Evolutionary conservation across 2,329 filamentous ascomycete genomes (phyloP).

Genomic region (Fusarium beomiforme): DNA sequence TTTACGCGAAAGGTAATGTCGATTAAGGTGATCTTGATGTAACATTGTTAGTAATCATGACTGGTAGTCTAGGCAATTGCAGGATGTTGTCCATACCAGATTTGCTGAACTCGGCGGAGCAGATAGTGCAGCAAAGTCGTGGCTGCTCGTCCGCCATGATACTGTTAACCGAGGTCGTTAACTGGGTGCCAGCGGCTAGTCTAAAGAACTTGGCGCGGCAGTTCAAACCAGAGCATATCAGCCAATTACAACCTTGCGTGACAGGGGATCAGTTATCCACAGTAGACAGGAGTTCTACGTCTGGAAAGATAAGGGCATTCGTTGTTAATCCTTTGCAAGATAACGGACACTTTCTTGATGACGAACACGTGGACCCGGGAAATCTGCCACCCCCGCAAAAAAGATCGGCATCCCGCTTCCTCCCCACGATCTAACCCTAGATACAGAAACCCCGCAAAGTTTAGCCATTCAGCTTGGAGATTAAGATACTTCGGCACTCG

Average conservation of each 20-base stretch:
- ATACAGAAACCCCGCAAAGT: background rate
- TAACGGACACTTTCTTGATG: background rate
- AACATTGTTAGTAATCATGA: background rate
- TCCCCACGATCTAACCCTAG: background rate
- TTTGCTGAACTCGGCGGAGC: background rate
- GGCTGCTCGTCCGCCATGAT: background rate
- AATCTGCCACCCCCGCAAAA: slow-evolving; percentile 5
- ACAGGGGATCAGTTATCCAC: too few species aligned
- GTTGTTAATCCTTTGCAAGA: background rate
- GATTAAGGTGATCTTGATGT: background rate
- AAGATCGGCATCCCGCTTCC: background rate
- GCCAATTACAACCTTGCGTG: background rate
- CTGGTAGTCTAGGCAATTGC: too few species aligned
- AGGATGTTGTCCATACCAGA: background rate
- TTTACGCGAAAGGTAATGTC: background rate
- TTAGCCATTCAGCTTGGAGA: background rate
- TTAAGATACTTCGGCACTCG: background rate
- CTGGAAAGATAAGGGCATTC: background rate
- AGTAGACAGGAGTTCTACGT: too few species aligned
- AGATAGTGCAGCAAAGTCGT: background rate
- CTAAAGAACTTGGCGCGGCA: background rate
- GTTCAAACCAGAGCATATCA: background rate
- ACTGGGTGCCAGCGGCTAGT: too few species aligned
- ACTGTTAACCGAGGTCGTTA: background rate
- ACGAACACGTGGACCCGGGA: background rate